A percentile compares a stretch with the other conserved stretches of the same genome.
These are phyloP conservation scores for Ascoidea tarda DNA, from an alignment of 805 yeast species.

Conservation along the genomic window DNA sequence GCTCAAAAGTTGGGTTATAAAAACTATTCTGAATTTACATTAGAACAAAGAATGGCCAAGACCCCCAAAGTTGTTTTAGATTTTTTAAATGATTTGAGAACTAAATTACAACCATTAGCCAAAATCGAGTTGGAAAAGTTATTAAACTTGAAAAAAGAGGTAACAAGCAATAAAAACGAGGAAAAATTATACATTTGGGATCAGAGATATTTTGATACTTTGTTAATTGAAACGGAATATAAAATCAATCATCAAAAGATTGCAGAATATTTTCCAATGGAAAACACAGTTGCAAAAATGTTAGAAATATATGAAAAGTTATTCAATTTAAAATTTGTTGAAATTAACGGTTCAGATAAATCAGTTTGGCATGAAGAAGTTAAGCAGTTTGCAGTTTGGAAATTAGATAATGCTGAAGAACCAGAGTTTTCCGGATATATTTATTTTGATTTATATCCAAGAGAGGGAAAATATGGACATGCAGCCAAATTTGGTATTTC, in stretches of 20 bases:
- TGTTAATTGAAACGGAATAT: slow-evolving; percentile 51
- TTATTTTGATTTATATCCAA: slow-evolving; percentile 71
- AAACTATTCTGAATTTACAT: slow-evolving; percentile 52
- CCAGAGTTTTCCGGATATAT: slow-evolving; percentile 66
- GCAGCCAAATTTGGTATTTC: slow-evolving; percentile 70
- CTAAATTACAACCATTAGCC: slow-evolving; percentile 47
- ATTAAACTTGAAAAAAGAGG: slow-evolving; percentile 34
- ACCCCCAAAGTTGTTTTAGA: slow-evolving; percentile 39
- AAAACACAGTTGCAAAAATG: slow-evolving; percentile 55
- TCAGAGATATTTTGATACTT: slow-evolving; percentile 48
- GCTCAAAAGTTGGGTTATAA: slow-evolving; percentile 54
- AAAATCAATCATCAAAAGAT: slow-evolving; percentile 60
- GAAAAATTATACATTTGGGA: slow-evolving; percentile 54
- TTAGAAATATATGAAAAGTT: slow-evolving; percentile 54
- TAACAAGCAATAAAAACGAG: slow-evolving; percentile 20
- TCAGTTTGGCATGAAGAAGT: slow-evolving; percentile 73
- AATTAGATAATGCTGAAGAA: slow-evolving; percentile 29
- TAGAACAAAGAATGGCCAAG: slow-evolving; percentile 77
- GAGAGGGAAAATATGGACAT: slow-evolving; percentile 79
- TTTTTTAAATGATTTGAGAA: slow-evolving; percentile 49
- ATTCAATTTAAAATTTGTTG: slow-evolving; percentile 54
- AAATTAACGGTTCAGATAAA: slow-evolving; percentile 22
- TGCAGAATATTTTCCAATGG: slow-evolving; percentile 68
- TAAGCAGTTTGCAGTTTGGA: slow-evolving; percentile 59
- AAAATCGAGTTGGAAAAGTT: slow-evolving; percentile 34